Base-by-base conservation (phyloP, 805 yeast genomes). In the Henningerozyma blattae region DNA sequence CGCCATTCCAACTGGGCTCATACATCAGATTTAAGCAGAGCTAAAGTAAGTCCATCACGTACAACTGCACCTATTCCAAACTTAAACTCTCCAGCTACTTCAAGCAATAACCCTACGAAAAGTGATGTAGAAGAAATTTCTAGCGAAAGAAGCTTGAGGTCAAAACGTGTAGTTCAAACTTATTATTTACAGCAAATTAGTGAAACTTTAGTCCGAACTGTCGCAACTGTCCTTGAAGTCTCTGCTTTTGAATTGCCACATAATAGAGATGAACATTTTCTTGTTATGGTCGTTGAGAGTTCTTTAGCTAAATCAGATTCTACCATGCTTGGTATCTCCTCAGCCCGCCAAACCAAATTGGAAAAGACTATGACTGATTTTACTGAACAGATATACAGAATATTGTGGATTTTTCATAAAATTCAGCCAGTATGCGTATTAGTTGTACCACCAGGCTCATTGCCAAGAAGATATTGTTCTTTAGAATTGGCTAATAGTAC, bases 401-500 rank as follows among this genome's bases (percentile, higher is more conserved):
- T 57, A n/a, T 30, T 57, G 18, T 57, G 62, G 62, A 55, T 55
- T 16, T 68, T 64, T 43, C 96, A 91, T 50, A 70, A 70, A 38
- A 76, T 91, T 32, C 68, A 91, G 22, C 73, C 87, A 2, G 81
- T 78, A 50, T 86, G 95, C 54, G 77, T 87, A 2, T 50, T 85
- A 40, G 77, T 87, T 3, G 79, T 89, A 1, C 79, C 84, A 18
- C 78, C 82, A 17, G 83, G 83, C 37, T 67, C 86, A 0, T 62
- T 91, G 18, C 95, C 98, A 3, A 72, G 94, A 49, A 78, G 93
- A 22, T 57, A 57, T 28, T 52, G 60, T 16, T 78, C 95, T 7
- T 66, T 84, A 15, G 97, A 91, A 46, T 80, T 91, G 41, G 97
- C 97, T 1, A 91, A 87, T 45, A 83, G 61, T 76, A 80, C 68